Evolutionary conservation across 495 filamentous ascomycete species (phyloP), one percentile per base, ranked within the genome.

Genomic region (Annulohypoxylon bovei): DNA sequence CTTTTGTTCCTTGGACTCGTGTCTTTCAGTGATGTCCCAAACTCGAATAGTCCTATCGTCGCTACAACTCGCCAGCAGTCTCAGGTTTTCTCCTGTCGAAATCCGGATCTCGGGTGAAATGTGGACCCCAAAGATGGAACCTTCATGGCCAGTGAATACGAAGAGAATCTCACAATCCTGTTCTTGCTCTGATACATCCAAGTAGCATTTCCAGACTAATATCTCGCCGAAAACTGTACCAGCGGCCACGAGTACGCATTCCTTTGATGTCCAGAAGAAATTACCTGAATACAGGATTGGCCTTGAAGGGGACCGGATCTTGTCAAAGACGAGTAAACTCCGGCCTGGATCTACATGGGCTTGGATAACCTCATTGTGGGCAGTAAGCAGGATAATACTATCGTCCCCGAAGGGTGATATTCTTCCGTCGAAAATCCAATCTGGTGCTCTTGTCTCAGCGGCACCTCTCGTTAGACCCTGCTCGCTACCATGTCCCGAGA

Each of bases 171-270:
- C 76, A 14, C 72, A 75, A 27, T 37, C 46, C 16, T 47, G 54
- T 11, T 61, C 62, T 11, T 54, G 20, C 16, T 67, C 67, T 4
- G 54, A 30, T 8, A 23, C 14, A 44, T 68, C 42, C 6, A 84
- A 68, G 42, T 82, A 78, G 70, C 88, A 92, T 63, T 91, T 94
- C 95, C 94, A 98, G 2, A 97, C 85, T 11, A 97, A 82, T 27
- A 98, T 91, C 76, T 98, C 93, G 1, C 95, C 95, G 77, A 97
- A 98, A 0, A 93, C 93, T 0, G 96, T 98, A 0, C 95, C 95
- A 1, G 92, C 91, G 27, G 93, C 92, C 12, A 97, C 84, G 25
- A 98, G 82, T 33, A 97, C 76, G 40, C 81, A 79, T 40, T 83
- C 85, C 2, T 76, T 22, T 9, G 85, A 84, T n/a, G 88, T 77